Conservation (phyloP, 177 flowering plant genomes). For the Vitis hybrid region DNA sequence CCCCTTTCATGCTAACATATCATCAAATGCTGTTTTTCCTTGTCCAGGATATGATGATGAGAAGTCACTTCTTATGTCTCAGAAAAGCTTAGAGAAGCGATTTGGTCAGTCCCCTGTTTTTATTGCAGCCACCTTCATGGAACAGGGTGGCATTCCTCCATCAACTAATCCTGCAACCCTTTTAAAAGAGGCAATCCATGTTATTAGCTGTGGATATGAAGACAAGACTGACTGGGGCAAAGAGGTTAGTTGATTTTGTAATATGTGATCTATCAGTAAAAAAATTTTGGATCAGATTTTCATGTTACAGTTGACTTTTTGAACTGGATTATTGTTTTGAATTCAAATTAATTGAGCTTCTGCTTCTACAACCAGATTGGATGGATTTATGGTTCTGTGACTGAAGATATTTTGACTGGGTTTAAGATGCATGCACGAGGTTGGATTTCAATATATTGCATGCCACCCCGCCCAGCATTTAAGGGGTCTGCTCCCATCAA, state of each 20-base stretch:
- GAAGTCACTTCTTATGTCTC: conserved; percentile 94
- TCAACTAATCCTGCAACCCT: conserved; percentile 88
- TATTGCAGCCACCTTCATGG: conserved; percentile 95
- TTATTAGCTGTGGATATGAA: conserved; percentile 97
- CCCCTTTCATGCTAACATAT: too few relatives aligned
- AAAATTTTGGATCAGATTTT: too few relatives aligned
- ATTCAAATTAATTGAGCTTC: background rate
- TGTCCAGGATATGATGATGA: conserved; percentile 87
- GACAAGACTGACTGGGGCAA: conserved; percentile 99
- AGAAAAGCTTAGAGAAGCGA: conserved; percentile 90
- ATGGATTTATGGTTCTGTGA: conserved; percentile 98
- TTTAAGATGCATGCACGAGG: conserved; percentile 99
- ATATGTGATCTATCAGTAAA: too few relatives aligned
- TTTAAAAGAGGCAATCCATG: conserved; percentile 96
- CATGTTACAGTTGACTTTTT: too few relatives aligned
- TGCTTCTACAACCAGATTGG: conserved; percentile 62
- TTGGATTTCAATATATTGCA: conserved; percentile 93
- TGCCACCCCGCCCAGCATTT: conserved; percentile 97
- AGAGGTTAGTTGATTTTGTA: conserved; percentile 57
- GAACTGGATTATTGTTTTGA: too few relatives aligned
- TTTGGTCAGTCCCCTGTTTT: conserved; percentile 98
- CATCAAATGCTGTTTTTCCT: background rate
- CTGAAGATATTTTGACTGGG: conserved; percentile 98
- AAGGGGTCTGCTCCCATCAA: conserved; percentile 99
- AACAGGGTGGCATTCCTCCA: conserved; percentile 96